A percentile compares a stretch with the other conserved stretches of the same genome.
These are phyloP conservation scores for Neonectria magnoliae DNA, from an alignment of 2,329 filamentous ascomycete species.

Conservation along the genomic window DNA sequence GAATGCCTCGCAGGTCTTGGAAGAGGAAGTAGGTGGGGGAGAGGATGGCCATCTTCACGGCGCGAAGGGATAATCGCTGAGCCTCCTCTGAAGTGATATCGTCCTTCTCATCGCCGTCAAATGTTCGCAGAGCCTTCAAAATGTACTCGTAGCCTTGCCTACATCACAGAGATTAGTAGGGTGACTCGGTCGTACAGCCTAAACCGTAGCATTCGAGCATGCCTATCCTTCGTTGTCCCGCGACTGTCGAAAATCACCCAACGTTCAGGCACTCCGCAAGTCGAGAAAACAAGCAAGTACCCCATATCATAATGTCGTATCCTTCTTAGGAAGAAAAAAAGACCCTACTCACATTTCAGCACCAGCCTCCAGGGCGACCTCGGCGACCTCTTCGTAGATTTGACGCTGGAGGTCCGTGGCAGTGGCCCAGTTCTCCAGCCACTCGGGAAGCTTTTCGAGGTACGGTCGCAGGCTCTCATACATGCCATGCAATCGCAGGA, in stretches of 20 bases:
- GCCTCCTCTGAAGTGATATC: constrained; percentile 69
- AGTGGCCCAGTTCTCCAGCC: constrained; percentile 85
- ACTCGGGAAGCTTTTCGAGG: constrained; percentile 82
- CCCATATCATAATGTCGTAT: constrained; percentile 1
- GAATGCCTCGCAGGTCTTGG: constrained; percentile 82
- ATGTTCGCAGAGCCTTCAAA: constrained; percentile 69
- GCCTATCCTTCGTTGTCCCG: neutral
- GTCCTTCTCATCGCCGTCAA: constrained; percentile 64
- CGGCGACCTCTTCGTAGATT: constrained; percentile 83
- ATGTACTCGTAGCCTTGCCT: constrained; percentile 75
- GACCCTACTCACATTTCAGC: constrained; percentile 74
- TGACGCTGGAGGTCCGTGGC: constrained; percentile 85
- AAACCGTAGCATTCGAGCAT: neutral
- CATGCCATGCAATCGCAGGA: constrained; percentile 78
- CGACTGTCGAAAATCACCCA: neutral
- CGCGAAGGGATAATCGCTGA: constrained; percentile 67
- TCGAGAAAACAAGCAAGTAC: neutral
- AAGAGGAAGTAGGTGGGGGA: constrained; percentile 72
- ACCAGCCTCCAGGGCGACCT: constrained; percentile 80
- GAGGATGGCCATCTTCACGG: constrained; percentile 63
- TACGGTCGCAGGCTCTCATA: constrained; percentile 88
- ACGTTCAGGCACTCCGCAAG: neutral
- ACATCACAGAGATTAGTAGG: constrained; percentile 29
- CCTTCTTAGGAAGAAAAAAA: neutral
- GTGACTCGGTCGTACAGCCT: constrained; percentile 7